Conservation (phyloP, 1,284 basidiomycete species). For the Macrocystidia cucumis region DNA sequence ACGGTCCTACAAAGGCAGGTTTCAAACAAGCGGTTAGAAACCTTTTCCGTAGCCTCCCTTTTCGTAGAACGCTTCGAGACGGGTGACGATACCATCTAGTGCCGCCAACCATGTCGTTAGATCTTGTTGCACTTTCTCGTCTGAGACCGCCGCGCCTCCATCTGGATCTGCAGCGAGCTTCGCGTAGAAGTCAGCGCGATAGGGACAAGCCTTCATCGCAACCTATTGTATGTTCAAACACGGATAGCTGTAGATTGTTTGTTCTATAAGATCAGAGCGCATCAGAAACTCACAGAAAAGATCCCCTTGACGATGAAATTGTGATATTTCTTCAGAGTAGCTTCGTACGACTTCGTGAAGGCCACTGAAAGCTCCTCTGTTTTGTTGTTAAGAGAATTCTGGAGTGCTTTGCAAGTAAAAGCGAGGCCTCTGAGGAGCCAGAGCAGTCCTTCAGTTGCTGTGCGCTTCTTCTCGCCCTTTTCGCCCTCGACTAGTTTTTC, state of each 20-base stretch:
- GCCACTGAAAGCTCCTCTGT: constrained; percentile 66
- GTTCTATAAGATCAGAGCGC: background rate
- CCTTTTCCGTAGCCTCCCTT: constrained; percentile 45
- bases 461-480: constrained; percentile 78
- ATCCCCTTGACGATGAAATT: constrained; percentile 82
- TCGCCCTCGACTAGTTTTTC: constrained; percentile 85
- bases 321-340: constrained; percentile 81
- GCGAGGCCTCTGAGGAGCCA: constrained; percentile 89
- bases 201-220: constrained; percentile 96
- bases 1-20: background rate
- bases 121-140: constrained; percentile 63
- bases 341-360: constrained; percentile 83
- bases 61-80: constrained; percentile 71
- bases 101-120: constrained; percentile 65
- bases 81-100: constrained; percentile 63
- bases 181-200: constrained; percentile 82
- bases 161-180: constrained; percentile 76
- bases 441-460: constrained; percentile 86
- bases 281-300: constrained; percentile 61
- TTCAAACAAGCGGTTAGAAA: constrained; percentile 34
- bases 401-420: constrained; percentile 86
- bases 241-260: background rate
- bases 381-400: constrained; percentile 64
- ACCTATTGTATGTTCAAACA: constrained; percentile 40
- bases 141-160: constrained; percentile 45